These are phyloP conservation scores for Heliosperma pusillum DNA, from an alignment of 148 eudicot genomes.

Conservation along the genomic window DNA sequence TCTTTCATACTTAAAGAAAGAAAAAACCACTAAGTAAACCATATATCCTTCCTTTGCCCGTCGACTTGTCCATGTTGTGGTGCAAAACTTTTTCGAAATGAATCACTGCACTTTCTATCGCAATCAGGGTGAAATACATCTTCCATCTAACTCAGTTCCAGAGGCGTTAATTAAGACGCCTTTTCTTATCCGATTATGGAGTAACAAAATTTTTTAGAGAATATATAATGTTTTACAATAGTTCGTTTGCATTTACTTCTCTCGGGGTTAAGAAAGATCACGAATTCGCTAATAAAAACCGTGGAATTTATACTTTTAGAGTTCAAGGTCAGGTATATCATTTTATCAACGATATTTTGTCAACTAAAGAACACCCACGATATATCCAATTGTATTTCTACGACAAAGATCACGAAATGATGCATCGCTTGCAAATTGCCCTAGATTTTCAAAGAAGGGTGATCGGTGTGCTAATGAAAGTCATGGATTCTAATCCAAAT, in stretches of 20 bases:
- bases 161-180: too few species aligned
- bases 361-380: background rate
- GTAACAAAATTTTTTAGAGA: background rate
- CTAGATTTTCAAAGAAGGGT: background rate
- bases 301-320: slow-evolving; percentile 1
- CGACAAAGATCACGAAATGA: background rate
- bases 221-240: background rate
- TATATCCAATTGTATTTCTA: background rate
- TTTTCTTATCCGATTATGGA: background rate
- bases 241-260: background rate
- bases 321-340: slow-evolving; percentile 4
- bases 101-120: too few species aligned
- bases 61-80: too few species aligned
- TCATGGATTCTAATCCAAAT: background rate
- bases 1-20: too few species aligned
- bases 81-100: too few species aligned
- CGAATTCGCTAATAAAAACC: background rate
- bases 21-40: too few species aligned
- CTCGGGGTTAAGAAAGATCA: slow-evolving; percentile 1
- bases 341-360: background rate
- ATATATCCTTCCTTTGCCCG: too few species aligned
- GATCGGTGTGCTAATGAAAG: background rate
- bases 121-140: too few species aligned
- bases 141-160: too few species aligned
- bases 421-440: background rate